phyloP scores from a whole-genome alignment of 768 basidiomycete species.

The Russula ochroleuca region DNA sequence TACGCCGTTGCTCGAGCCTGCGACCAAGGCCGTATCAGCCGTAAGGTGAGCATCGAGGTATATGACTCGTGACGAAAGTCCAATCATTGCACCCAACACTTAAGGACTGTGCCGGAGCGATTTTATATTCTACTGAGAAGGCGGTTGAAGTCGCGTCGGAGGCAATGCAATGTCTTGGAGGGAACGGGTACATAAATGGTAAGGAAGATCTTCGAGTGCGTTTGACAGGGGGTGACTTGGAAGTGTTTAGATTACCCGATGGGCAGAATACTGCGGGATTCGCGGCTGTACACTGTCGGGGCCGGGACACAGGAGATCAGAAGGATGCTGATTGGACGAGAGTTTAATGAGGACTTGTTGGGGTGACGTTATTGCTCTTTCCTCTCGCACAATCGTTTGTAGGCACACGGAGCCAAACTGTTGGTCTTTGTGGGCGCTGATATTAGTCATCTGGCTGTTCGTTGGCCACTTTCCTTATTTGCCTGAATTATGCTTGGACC shows the following conservation, averaged over 20 bases:
- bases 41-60: conserved; percentile 50
- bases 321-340: conserved; percentile 89
- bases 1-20: conserved; percentile 91
- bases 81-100: background rate
- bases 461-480: too few species aligned
- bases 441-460: too few species aligned
- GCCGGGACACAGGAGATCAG: conserved; percentile 97
- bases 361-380: background rate
- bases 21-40: conserved; percentile 72
- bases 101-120: conserved; percentile 93
- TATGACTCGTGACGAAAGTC: background rate
- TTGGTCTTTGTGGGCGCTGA: too few species aligned
- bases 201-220: background rate
- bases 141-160: conserved; percentile 89
- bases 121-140: conserved; percentile 88
- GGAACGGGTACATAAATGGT: conserved; percentile 96
- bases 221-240: background rate
- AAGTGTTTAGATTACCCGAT: conserved; percentile 67
- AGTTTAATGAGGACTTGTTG: conserved; percentile 71
- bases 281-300: conserved; percentile 86
- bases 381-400: too few species aligned
- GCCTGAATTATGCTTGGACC: too few species aligned
- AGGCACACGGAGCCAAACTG: too few species aligned
- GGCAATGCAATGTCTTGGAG: conserved; percentile 90
- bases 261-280: conserved; percentile 82